phyloP scores from a whole-genome alignment of 2,329 filamentous ascomycete species.

The Trematosphaeria pertusa region DNA sequence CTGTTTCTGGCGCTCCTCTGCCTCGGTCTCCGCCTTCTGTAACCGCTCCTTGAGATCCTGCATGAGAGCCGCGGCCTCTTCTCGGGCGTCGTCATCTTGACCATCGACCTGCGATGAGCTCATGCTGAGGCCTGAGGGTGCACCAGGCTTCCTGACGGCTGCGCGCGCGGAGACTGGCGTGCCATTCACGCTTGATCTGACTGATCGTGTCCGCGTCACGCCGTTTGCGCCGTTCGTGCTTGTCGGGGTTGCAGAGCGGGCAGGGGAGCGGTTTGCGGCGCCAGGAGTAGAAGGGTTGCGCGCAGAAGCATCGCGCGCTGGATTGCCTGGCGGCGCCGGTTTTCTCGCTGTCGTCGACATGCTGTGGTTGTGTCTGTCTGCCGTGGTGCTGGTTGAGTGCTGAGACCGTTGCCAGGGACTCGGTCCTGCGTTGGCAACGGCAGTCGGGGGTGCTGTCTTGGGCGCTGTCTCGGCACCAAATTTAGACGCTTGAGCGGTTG shows the following conservation, averaged over 20 bases:
- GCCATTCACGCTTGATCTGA: conserved; percentile 39
- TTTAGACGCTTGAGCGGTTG: conserved; percentile 3
- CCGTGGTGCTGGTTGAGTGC: conserved; percentile 6
- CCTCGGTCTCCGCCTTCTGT: conserved; percentile 77
- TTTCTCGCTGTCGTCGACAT: conserved; percentile 48
- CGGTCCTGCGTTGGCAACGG: conserved; percentile 5
- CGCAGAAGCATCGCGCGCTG: conserved; percentile 30
- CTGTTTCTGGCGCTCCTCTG: conserved; percentile 84
- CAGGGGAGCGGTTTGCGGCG: conserved; percentile 40
- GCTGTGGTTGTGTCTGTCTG: conserved; percentile 14
- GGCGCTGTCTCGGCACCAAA: conserved; percentile 5
- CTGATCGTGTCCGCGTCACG: conserved; percentile 38
- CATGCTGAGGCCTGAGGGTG: conserved; percentile 42
- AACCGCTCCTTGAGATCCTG: conserved; percentile 86
- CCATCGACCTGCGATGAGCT: conserved; percentile 45
- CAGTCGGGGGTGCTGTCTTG: neutral
- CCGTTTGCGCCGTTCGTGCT: conserved; percentile 34
- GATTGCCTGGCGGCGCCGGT: conserved; percentile 42
- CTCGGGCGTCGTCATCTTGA: conserved; percentile 70
- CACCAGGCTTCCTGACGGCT: conserved; percentile 45
- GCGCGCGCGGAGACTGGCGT: conserved; percentile 49
- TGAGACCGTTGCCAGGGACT: conserved; percentile 13
- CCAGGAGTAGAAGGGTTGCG: conserved; percentile 38
- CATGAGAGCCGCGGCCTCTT: conserved; percentile 78
- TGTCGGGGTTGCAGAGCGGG: conserved; percentile 36